Base-by-base conservation (phyloP, 139 green algal genomes). In the Gonium pectorale region DNA sequence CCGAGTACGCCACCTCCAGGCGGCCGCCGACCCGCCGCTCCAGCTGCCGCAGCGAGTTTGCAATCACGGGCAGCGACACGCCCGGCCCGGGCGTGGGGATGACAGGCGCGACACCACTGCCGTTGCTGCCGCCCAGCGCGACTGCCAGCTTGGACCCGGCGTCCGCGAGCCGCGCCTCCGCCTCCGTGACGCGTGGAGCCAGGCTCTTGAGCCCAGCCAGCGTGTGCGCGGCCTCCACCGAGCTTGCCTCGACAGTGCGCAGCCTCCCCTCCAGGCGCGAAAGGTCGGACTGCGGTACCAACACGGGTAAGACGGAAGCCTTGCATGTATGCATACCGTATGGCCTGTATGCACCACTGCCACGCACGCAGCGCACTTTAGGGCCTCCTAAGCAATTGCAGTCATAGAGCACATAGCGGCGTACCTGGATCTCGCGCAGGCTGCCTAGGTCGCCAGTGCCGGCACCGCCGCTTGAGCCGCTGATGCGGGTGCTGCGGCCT, bases 171-270 rank as follows among this genome's bases (percentile, higher is more conserved):
- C 78, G 78, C 3, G 44, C 15, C 63, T 84, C 78, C 24, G 35
- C 33, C 33, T 84, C 78, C 4, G 78, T 44, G 6, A 84, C 44
- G 44, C 78, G 78, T 35, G 62, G 62, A 22, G 24, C 35, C 78
- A 84, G 62, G 24, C 44, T 44, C 63, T 52, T 52, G 29, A 84
- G 62, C 4, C 19, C 37, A 4, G 78, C 78, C 44, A 84, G 78
- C 38, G 31, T 41, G 75, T 82, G 75, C 13, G 75, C 75, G 29
- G 59, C 40, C 27, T 82, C 75, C 41, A 82, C 29, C 29, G 59
- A 27, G 17, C 9, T 44, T 4, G 38, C 54, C 44, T 84, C 78
- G 22, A 75, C 64, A 22, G 33, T 5, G 31, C 60, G 64, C 43
- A 82, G 22, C 59, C 59, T 40, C 26, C 41, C 6, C 40, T 82